Evolutionary conservation across 2,329 filamentous ascomycete genomes (phyloP).

Genomic region (Claviceps monticola): DNA sequence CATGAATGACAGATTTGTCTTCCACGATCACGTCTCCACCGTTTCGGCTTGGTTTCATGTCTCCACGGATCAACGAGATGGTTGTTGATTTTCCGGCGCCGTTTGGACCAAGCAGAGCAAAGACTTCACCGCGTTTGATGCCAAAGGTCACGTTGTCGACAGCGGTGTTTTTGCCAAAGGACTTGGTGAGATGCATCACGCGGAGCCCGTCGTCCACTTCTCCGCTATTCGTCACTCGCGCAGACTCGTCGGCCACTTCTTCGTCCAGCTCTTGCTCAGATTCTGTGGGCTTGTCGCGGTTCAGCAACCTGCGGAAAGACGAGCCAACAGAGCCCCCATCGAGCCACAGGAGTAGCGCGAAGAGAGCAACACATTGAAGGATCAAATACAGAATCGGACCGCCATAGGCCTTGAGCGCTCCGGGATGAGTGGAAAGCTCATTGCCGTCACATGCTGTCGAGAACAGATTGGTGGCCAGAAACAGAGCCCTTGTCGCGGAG

Average conservation of each 20-base stretch:
- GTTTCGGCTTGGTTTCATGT: conserved; percentile 56
- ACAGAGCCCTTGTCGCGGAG: conserved; percentile 59
- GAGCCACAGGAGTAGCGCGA: conserved; percentile 61
- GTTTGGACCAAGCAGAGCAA: conserved; percentile 80
- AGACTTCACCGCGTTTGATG: conserved; percentile 67
- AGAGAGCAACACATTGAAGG: conserved; percentile 57
- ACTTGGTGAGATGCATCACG: conserved; percentile 69
- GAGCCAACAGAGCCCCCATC: conserved; percentile 60
- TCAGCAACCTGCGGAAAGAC: conserved; percentile 29
- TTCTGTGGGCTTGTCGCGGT: conserved; percentile 14
- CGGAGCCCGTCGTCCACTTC: conserved; percentile 49
- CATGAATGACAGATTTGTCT: conserved; percentile 56
- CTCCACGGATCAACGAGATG: conserved; percentile 80
- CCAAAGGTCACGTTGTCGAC: conserved; percentile 85
- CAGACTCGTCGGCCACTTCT: conserved; percentile 52
- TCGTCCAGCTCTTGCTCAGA: conserved; percentile 30
- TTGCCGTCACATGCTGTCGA: conserved; percentile 59
- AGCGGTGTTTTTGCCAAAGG: conserved; percentile 60
- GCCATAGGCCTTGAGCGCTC: conserved; percentile 60
- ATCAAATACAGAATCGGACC: conserved; percentile 75
- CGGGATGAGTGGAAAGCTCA: conserved; percentile 52
- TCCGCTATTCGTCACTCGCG: conserved; percentile 36
- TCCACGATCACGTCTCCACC: conserved; percentile 76
- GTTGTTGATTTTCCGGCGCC: conserved; percentile 86
- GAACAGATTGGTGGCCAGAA: conserved; percentile 72